These are phyloP conservation scores for Lumnitzera racemosa DNA, from an alignment of 345 rosid genomes.

Conservation along the genomic window DNA sequence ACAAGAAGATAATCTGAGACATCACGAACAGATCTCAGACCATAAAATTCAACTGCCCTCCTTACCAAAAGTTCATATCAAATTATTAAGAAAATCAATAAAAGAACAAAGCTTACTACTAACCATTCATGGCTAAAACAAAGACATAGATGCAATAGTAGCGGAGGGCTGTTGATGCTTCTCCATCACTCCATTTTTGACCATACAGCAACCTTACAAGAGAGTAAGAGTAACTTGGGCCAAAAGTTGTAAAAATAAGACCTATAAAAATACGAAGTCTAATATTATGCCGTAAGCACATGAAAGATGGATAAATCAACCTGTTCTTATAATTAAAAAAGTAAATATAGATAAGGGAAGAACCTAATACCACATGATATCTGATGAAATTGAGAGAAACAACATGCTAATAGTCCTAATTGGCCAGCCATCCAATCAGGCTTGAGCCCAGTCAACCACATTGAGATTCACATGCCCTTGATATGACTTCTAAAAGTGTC, in stretches of 20 bases:
- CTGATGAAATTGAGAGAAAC: no score
- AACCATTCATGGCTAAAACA: conserved; percentile 29
- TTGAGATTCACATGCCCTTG: conserved; percentile 54
- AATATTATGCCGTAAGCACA: not conserved
- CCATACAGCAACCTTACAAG: conserved; percentile 84
- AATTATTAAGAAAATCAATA: not conserved
- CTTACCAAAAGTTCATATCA: no score
- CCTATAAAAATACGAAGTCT: conserved; percentile 11
- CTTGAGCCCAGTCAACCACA: conserved; percentile 59
- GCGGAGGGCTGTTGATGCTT: conserved; percentile 69
- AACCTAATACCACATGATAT: no score
- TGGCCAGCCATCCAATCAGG: no score
- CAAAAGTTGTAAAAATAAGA: conserved; percentile 74
- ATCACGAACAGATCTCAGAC: no score
- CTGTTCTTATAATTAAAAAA: no score
- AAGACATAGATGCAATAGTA: conserved; percentile 80
- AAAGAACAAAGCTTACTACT: conserved; percentile 7
- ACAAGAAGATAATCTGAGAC: no score
- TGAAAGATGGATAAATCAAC: conserved; percentile 1
- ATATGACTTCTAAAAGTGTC: conserved; percentile 20
- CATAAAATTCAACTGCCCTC: no score
- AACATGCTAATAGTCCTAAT: no score
- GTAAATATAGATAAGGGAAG: no score
- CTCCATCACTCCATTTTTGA: conserved; percentile 95
- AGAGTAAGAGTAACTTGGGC: conserved; percentile 95